Percentiles rank a stretch among this genome's conserved stretches.
These are phyloP conservation scores for Nemania sp. DNA, from an alignment of 2,329 filamentous ascomycete genomes.

Conservation along the genomic window DNA sequence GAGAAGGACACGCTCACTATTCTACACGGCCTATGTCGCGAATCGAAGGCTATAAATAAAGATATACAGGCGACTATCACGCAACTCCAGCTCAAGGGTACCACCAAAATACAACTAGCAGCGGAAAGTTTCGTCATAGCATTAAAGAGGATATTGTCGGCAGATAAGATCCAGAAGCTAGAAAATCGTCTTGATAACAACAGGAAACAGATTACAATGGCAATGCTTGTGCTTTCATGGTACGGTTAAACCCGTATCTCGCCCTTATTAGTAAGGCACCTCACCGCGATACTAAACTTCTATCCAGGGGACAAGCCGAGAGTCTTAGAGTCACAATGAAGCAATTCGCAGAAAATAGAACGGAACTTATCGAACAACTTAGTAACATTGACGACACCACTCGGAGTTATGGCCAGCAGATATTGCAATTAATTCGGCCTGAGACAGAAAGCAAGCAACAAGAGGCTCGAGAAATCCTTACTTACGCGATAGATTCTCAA, in stretches of 20 bases:
- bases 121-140: slow-evolving; percentile 7
- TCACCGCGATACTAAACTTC: not conserved
- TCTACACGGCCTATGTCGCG: too few relatives aligned
- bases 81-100: not conserved
- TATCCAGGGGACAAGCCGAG: slow-evolving; percentile 16
- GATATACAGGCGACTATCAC: too few relatives aligned
- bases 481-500: too few relatives aligned
- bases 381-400: too few relatives aligned
- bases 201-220: slow-evolving; percentile 17
- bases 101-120: slow-evolving; percentile 10
- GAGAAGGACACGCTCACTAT: too few relatives aligned
- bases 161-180: slow-evolving; percentile 14
- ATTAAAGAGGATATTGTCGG: slow-evolving; percentile 12
- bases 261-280: not conserved
- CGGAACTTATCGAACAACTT: too few relatives aligned
- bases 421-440: too few relatives aligned
- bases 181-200: slow-evolving; percentile 9
- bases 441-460: too few relatives aligned
- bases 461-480: too few relatives aligned
- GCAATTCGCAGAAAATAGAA: too few relatives aligned
- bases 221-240: slow-evolving; percentile 25
- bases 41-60: too few relatives aligned
- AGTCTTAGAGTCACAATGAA: not conserved
- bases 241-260: not conserved
- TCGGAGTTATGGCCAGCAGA: too few relatives aligned